Conservation (phyloP, 768 basidiomycete species). For the Psilocybe cubensis region DNA sequence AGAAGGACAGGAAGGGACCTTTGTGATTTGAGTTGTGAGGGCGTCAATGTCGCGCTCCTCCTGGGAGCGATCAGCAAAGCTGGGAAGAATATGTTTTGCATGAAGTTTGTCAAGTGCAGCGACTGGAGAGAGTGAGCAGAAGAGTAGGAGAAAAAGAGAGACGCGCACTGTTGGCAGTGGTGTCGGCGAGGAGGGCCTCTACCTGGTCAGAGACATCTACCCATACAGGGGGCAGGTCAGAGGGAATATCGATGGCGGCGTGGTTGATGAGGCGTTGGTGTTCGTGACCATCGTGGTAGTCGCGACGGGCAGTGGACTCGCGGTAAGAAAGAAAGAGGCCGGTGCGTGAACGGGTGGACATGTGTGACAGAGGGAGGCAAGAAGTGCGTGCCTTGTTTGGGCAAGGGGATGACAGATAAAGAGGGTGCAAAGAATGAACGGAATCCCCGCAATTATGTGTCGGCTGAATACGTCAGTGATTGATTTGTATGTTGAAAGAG, state of each 20-base stretch:
- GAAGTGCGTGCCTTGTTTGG: constrained; percentile 30
- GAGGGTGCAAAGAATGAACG: background rate
- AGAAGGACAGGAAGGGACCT: constrained; percentile 55
- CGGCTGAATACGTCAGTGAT: constrained; percentile 55
- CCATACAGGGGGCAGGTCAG: constrained; percentile 89
- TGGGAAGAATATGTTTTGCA: constrained; percentile 93
- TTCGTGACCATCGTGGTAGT: constrained; percentile 61
- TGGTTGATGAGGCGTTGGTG: constrained; percentile 67
- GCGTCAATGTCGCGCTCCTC: constrained; percentile 95
- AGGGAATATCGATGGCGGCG: constrained; percentile 51
- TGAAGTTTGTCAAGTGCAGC: constrained; percentile 91
- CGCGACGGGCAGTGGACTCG: constrained; percentile 66
- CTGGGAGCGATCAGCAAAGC: constrained; percentile 91
- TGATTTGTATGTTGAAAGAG: constrained; percentile 10
- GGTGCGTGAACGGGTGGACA: constrained; percentile 79
- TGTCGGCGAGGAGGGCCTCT: constrained; percentile 70
- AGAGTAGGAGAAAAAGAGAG: constrained; percentile 19
- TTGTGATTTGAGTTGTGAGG: constrained; percentile 86
- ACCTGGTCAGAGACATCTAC: constrained; percentile 93
- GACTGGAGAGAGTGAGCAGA: constrained; percentile 52
- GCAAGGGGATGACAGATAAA: constrained; percentile 18
- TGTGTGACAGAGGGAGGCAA: constrained; percentile 32
- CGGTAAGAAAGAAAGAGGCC: constrained; percentile 93
- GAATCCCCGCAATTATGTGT: constrained; percentile 46
- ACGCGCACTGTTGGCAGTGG: constrained; percentile 81